Base-by-base conservation (phyloP, 768 basidiomycete genomes). In the Asterophora parasitica region DNA sequence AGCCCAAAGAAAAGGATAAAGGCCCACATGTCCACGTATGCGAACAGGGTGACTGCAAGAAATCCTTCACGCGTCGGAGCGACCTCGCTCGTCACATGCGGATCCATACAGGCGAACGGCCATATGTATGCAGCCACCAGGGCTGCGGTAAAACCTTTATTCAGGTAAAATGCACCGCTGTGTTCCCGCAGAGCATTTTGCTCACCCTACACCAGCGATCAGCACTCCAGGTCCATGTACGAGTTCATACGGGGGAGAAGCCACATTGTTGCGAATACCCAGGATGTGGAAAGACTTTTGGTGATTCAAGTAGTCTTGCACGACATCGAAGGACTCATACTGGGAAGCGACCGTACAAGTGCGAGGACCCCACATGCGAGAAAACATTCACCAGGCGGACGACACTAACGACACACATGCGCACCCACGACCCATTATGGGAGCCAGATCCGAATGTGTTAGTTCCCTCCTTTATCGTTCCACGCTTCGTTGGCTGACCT, bases 181-280 rank as follows among this genome's bases (percentile, higher is more conserved):
- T 39, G 39, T 19, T 13, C 47, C 23, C 13, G 27, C 34, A 28
- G n/a, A 36, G 46, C 40, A 46, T 51, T 58, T 42, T 33, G 37
- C 53, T 52, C 37, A 51, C 42, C 37, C 19, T 43, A 53, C 50
- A 52, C 51, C 64, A 95, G 88, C 82, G 89, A 45, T 93, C 91
- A 15, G 92, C 92, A 20, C 71, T 95, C 48, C 88, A 89, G 51
- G 92, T 95, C 1, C 92, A 95, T 63, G 73, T 77, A 42, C 83
- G 92, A 15, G 89, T 92, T 2, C 92, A 95, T 62, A 93, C 92
- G 4, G 92, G 92, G 32, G 92, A 95, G 69, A 89, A 91, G 58
- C 92, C 92, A 8, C 92, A 95, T 63, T 79, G 75, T 41, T 95
- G 92, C 69, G 88, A 91, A 70, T 91, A 92, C 63, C 87, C 86